These are phyloP conservation scores for Angomonas ambiguus DNA, from an alignment of 208 protist genomes.

Conservation along the genomic window DNA sequence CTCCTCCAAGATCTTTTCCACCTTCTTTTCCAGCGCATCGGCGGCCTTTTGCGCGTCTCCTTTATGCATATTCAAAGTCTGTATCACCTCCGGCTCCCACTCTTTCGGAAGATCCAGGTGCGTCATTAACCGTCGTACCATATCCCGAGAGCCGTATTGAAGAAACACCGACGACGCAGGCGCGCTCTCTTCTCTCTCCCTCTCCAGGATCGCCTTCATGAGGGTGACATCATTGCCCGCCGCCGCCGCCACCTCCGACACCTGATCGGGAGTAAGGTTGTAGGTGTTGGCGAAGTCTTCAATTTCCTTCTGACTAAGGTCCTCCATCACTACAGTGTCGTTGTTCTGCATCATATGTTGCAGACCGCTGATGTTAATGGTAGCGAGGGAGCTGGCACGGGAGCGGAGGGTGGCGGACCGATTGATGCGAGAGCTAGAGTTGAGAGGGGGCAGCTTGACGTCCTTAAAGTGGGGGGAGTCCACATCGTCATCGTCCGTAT, in stretches of 20 bases:
- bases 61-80: conserved; percentile 49
- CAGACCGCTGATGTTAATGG: conserved; percentile 6
- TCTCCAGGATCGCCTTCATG: conserved; percentile 50
- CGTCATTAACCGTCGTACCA: conserved; percentile 46
- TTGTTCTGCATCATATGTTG: conserved; percentile 1
- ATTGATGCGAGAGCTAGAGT: neutral
- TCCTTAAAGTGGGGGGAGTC: neutral
- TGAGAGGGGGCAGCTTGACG: neutral
- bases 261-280: conserved; percentile 28
- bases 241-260: conserved; percentile 55
- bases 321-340: neutral
- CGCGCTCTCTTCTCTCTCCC: conserved; percentile 27
- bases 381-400: neutral
- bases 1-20: conserved; percentile 14
- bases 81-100: conserved; percentile 52
- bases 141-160: conserved; percentile 47
- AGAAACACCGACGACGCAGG: conserved; percentile 20
- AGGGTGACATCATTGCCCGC: conserved; percentile 52
- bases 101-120: conserved; percentile 39
- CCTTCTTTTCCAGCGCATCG: conserved; percentile 23
- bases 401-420: neutral
- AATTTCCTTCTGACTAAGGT: conserved; percentile 40
- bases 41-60: conserved; percentile 54
- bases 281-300: conserved; percentile 31
- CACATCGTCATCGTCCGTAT: neutral